These are phyloP conservation scores for Neurospora discreta DNA, from an alignment of 495 filamentous ascomycete species.

Conservation along the genomic window DNA sequence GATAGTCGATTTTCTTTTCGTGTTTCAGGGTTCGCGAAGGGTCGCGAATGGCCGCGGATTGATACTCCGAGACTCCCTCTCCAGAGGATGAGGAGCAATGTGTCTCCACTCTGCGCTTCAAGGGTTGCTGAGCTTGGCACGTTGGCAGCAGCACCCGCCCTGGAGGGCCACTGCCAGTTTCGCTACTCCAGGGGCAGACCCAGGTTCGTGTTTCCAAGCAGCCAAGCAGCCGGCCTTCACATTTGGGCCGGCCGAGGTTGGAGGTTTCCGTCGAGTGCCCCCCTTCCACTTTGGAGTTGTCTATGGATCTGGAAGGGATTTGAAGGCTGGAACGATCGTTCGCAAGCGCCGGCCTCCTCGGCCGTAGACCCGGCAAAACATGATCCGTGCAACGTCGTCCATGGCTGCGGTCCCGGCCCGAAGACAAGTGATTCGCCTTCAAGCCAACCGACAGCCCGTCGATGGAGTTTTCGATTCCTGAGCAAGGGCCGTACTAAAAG, in stretches of 20 bases:
- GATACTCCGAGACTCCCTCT: neutral
- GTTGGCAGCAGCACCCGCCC: neutral
- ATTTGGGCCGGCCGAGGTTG: neutral
- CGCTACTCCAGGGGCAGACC: neutral
- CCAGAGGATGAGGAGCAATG: neutral
- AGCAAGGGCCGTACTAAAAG: neutral
- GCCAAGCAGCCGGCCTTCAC: neutral
- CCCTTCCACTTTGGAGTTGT: neutral
- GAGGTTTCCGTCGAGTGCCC: neutral
- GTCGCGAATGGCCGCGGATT: neutral
- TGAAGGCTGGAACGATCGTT: neutral
- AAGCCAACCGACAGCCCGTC: neutral
- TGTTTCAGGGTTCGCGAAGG: neutral
- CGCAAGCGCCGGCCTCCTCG: neutral
- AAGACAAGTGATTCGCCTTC: neutral
- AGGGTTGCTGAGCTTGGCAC: neutral
- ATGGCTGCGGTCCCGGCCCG: neutral
- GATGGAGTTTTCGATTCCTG: neutral
- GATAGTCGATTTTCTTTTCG: neutral
- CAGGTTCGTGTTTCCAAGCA: neutral
- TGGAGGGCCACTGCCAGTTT: neutral
- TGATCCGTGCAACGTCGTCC: neutral
- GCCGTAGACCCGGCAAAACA: neutral
- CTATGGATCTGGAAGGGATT: neutral
- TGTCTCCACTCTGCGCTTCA: neutral